Evolutionary conservation across 176 grass and related monocot species (phyloP).

Genomic region (Paspalum notatum): DNA sequence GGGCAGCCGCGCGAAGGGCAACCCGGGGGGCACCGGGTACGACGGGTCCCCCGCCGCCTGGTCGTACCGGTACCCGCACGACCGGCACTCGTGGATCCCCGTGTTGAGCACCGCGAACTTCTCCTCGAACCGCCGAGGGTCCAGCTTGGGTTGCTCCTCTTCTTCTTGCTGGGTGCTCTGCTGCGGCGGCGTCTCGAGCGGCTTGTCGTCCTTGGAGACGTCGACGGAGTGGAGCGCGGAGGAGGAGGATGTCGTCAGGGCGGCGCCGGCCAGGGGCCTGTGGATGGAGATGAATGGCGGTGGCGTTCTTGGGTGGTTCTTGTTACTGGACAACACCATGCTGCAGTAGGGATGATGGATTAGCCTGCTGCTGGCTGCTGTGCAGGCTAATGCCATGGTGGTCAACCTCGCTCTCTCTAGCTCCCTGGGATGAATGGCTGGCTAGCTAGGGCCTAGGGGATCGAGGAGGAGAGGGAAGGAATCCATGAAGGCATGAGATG

Average conservation of each 20-base stretch:
- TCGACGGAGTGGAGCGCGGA: slow-evolving; percentile 63
- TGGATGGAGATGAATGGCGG: neutral
- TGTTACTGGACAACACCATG: slow-evolving; percentile 27
- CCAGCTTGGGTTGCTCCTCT: slow-evolving; percentile 38
- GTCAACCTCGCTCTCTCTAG: neutral
- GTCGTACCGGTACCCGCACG: slow-evolving; percentile 89
- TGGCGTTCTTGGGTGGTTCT: slow-evolving; percentile 1
- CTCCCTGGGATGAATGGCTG: neutral
- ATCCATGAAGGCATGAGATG: slow-evolving; percentile 47
- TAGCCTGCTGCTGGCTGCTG: slow-evolving; percentile 29
- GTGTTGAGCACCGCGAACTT: slow-evolving; percentile 93
- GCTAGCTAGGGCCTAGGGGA: neutral
- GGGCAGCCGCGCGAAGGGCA: slow-evolving; percentile 76
- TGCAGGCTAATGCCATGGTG: slow-evolving; percentile 58
- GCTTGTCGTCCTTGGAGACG: slow-evolving; percentile 83
- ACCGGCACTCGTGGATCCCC: slow-evolving; percentile 85
- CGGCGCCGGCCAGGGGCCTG: neutral
- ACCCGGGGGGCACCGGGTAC: slow-evolving; percentile 79
- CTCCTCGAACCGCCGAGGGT: slow-evolving; percentile 77
- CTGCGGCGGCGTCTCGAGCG: slow-evolving; percentile 35
- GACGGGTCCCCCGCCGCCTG: slow-evolving; percentile 74
- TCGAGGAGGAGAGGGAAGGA: slow-evolving; percentile 28
- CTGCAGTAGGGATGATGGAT: slow-evolving; percentile 32
- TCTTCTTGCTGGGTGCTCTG: slow-evolving; percentile 1
- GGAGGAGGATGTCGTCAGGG: slow-evolving; percentile 11